A percentile compares a stretch with the other conserved stretches of the same genome.
phyloP scores from a whole-genome alignment of 2,329 filamentous ascomycete species.

The Allantophomopsis cytisporea region DNA sequence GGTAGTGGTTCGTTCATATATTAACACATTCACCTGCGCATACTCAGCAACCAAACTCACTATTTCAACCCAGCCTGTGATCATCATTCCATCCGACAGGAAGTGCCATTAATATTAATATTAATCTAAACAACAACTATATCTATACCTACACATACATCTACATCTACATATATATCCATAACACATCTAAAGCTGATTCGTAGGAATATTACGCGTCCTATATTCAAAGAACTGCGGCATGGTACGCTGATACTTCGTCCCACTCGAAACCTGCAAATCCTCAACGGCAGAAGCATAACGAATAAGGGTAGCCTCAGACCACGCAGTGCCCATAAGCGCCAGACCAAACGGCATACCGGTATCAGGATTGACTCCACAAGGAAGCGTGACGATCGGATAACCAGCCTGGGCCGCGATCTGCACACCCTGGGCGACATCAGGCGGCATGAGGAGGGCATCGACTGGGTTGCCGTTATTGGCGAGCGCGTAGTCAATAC shows the following conservation, averaged over 20 bases:
- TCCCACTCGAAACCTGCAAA: constrained; percentile 28
- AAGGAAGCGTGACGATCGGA: constrained; percentile 57
- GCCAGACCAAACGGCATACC: constrained; percentile 50
- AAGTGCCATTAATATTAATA: too few species aligned
- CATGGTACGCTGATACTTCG: constrained; percentile 29
- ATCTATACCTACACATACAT: too few species aligned
- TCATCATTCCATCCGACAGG: too few species aligned
- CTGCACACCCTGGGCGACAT: constrained; percentile 54
- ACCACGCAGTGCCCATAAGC: constrained; percentile 47
- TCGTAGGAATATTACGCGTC: constrained; percentile 27
- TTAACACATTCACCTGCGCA: too few species aligned
- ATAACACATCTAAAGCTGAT: constrained; percentile 10
- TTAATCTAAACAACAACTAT: too few species aligned
- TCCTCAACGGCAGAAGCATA: constrained; percentile 53
- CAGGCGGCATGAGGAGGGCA: constrained; percentile 53
- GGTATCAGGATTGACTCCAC: constrained; percentile 34
- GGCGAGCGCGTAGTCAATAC: constrained; percentile 54
- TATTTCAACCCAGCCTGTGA: too few species aligned
- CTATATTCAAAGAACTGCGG: constrained; percentile 40
- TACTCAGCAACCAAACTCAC: too few species aligned
- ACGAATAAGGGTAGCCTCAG: constrained; percentile 40
- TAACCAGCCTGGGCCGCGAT: constrained; percentile 66
- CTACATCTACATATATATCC: too few species aligned
- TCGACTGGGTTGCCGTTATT: constrained; percentile 31
- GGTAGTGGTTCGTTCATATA: too few species aligned